A percentile compares a stretch with the other conserved stretches of the same genome.
These are phyloP conservation scores for Canariomyces notabilis DNA, from an alignment of 2,329 filamentous ascomycete species.

Conservation along the genomic window DNA sequence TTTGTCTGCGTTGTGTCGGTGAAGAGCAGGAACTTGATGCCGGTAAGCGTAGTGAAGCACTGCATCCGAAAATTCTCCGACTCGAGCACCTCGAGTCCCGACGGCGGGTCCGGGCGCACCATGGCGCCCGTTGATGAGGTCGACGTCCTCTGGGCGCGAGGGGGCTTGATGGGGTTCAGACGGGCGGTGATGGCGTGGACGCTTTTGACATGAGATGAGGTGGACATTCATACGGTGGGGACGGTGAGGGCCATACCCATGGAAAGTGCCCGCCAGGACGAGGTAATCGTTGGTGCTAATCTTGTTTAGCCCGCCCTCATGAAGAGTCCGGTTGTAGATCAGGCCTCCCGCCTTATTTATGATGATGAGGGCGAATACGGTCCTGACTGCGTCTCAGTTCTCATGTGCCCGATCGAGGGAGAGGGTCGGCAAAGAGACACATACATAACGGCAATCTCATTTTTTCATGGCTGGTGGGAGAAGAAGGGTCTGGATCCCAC, in stretches of 20 bases:
- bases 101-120: slow-evolving; percentile 57
- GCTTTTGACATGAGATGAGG: slow-evolving; percentile 33
- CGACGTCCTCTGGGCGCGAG: slow-evolving; percentile 31
- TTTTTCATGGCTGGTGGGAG: slow-evolving; percentile 17
- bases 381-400: slow-evolving; percentile 51
- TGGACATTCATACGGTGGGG: slow-evolving; percentile 6
- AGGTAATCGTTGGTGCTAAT: slow-evolving; percentile 95
- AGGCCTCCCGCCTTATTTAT: slow-evolving; percentile 98
- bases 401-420: background rate
- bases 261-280: slow-evolving; percentile 93
- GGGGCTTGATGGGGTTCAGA: slow-evolving; percentile 50
- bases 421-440: background rate
- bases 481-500: no score
- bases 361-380: slow-evolving; percentile 89
- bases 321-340: slow-evolving; percentile 93
- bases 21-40: slow-evolving; percentile 92
- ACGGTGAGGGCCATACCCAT: slow-evolving; percentile 59
- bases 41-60: slow-evolving; percentile 92
- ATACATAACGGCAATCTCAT: slow-evolving; percentile 20
- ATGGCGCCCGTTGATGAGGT: slow-evolving; percentile 34
- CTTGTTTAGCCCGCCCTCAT: slow-evolving; percentile 76
- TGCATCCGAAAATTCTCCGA: slow-evolving; percentile 91
- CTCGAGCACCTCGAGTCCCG: slow-evolving; percentile 88
- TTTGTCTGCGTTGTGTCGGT: slow-evolving; percentile 85
- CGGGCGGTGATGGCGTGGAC: slow-evolving; percentile 65